These are phyloP conservation scores for Lachancea nothofagi DNA, from an alignment of 805 yeast species.

Conservation along the genomic window DNA sequence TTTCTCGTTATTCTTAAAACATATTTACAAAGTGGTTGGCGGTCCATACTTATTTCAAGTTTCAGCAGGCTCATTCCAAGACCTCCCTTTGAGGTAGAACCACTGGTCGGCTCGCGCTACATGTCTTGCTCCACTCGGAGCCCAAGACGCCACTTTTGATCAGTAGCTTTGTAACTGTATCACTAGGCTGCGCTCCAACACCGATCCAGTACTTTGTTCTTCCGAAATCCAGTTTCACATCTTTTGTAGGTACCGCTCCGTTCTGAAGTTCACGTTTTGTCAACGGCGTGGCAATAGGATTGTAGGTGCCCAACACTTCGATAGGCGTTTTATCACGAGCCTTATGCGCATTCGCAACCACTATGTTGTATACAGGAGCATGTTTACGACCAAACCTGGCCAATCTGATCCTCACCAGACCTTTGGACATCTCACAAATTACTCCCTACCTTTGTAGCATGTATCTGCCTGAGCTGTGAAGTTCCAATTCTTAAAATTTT, in stretches of 20 bases:
- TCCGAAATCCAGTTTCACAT: slow-evolving; percentile 76
- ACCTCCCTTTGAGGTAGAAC: slow-evolving; percentile 23
- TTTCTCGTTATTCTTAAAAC: too few species aligned
- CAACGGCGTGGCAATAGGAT: slow-evolving; percentile 72
- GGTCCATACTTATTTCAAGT: too few species aligned
- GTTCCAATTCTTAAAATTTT: slow-evolving; percentile 1
- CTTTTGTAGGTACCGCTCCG: slow-evolving; percentile 63
- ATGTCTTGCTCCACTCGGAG: slow-evolving; percentile 25
- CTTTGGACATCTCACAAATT: slow-evolving; percentile 36
- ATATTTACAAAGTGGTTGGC: too few species aligned
- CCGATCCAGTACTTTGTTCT: slow-evolving; percentile 95
- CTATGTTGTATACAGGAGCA: slow-evolving; percentile 87
- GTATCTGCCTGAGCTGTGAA: too few species aligned
- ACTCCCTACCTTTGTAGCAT: too few species aligned
- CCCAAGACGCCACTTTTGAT: slow-evolving; percentile 62
- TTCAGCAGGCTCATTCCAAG: slow-evolving; percentile 17
- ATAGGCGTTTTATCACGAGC: slow-evolving; percentile 87
- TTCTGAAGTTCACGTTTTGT: slow-evolving; percentile 48
- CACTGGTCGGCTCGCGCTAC: slow-evolving; percentile 16
- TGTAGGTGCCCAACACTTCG: slow-evolving; percentile 91
- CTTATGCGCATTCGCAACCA: slow-evolving; percentile 68
- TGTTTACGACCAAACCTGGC: slow-evolving; percentile 90
- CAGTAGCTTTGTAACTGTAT: slow-evolving; percentile 68
- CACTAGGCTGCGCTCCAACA: slow-evolving; percentile 93
- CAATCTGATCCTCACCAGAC: slow-evolving; percentile 78